Base-by-base conservation (phyloP, 2,329 filamentous ascomycete species). In the Emmonsiellopsis sp. region DNA sequence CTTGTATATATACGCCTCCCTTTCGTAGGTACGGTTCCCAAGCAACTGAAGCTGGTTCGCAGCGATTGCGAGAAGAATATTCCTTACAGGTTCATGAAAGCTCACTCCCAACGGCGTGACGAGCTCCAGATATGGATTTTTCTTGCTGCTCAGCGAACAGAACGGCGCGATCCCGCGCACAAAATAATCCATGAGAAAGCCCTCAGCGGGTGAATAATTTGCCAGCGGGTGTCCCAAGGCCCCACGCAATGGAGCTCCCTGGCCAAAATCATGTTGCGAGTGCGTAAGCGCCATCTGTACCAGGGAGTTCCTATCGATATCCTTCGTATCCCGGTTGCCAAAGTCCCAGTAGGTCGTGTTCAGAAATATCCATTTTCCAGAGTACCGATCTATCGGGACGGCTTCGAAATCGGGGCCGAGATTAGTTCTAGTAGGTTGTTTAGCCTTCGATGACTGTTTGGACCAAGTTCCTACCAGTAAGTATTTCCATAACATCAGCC, bases 91-190 rank as follows among this genome's bases (percentile, higher is more conserved):
- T 7, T 50, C 53, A 41, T 58, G 62, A 40, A 16, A 38, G 38
- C 38, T 49, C 46, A 49, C 38, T 8, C 55, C 59, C 31, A 67
- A 54, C 0, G 64, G 63, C 3, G 57, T 58, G 35, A 64, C 57
- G 43, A 62, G 59, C 9, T 55, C 56, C 7, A 66, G 53, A 50
- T 68, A 68, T 6, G 65, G 66, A 32, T 68, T 68, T 20, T 64
- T 52, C 2, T 55, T 55, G 13, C 53, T 44, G 38, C 62, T 67
- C 4, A 67, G 55, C 4, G 66, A 66, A 52, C 66, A 68, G 16
- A 62, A 61, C 0, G 66, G 65, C 1, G 60, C 65, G 37, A 68
- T 63, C 5, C 56, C 62, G 6, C 55, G 44, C 41, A 67, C 63
- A 32, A 65, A 68, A 51, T 66, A 68, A 46, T 61, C 55, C 3